Percentiles rank a stretch among this genome's conserved stretches.
Conservation (phyloP, 257 asterid genomes). For the Solanum habrochaites region DNA sequence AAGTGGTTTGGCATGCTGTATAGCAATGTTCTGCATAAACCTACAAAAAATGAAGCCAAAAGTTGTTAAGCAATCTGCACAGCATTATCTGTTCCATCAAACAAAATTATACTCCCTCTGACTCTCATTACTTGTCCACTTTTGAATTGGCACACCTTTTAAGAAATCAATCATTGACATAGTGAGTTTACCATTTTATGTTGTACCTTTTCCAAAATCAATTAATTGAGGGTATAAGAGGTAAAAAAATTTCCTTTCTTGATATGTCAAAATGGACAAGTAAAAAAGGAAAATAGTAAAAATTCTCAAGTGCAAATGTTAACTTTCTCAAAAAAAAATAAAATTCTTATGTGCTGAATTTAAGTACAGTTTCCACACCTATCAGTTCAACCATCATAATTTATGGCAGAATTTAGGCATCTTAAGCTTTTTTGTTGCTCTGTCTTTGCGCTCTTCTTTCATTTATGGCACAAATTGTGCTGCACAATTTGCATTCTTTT, state of each 20-base stretch:
- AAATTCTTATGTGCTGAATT: not conserved
- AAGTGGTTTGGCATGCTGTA: not conserved
- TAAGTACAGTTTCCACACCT: not conserved
- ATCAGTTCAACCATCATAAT: not conserved
- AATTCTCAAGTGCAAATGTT: no score
- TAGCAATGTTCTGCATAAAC: not conserved
- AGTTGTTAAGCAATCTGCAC: not conserved
- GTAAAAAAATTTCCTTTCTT: no score
- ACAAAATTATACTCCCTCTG: not conserved
- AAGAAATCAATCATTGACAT: no score
- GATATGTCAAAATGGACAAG: no score
- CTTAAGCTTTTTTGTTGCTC: not conserved
- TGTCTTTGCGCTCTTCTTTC: not conserved
- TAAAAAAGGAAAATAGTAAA: no score
- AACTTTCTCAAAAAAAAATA: no score
- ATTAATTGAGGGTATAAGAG: no score
- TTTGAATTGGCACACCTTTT: no score
- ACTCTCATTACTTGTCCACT: no score
- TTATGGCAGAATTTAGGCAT: not conserved
- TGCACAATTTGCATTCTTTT: not conserved
- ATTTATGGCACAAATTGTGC: no score
- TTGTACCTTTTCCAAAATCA: no score
- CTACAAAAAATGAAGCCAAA: not conserved
- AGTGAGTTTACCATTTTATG: no score
- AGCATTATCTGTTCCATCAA: not conserved